Base-by-base conservation (phyloP, 495 filamentous ascomycete genomes). In the Lichina pygmaea region DNA sequence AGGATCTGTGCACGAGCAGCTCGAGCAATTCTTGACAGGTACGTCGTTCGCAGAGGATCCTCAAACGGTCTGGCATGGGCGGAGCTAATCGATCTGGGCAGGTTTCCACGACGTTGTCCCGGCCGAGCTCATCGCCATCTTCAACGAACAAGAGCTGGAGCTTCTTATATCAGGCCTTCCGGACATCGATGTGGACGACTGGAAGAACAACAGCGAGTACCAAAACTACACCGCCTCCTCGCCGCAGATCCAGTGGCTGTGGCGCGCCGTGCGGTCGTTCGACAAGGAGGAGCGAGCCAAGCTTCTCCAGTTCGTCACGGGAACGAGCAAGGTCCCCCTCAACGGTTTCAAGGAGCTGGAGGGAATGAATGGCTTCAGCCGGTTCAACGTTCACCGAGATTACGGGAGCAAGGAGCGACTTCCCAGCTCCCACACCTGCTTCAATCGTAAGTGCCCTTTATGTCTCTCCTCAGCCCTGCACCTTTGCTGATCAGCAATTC, bases 301-400 rank as follows among this genome's bases (percentile, higher is more conserved):
- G 58, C 71, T 99, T 38, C 71, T 99, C 6, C 89, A 99, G 56
- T 99, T 99, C 60, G 89, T 95, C 49, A 99, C 89, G 0, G 89
- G 89, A 53, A 99, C 89, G 10, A 89, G 81, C 62, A 99, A 99
- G 65, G 89, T 99, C 24, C 89, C 89, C 40, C 75, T 99, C 41
- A 99, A 99, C 53, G 89, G 89, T 30, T 99, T 99, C 70, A 93
- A 89, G 62, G 86, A 99, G 59, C 73, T 99, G 17, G 89, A 99
- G 62, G 89, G 89, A 50, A 99, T 99, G 89, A 95, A 99, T 58
- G 89, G 89, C 41, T 78, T 99, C 62, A 91, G 78, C 59, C 73
- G 78, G 50, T 99, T 99, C 75, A 99, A 93, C 60, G 94, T 99
- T 52, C 89, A 99, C 57, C 80, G 89, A 44, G 91, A 95, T 58